Conservation (phyloP, 306 rosid genomes). For the Potentilla sterilis region DNA sequence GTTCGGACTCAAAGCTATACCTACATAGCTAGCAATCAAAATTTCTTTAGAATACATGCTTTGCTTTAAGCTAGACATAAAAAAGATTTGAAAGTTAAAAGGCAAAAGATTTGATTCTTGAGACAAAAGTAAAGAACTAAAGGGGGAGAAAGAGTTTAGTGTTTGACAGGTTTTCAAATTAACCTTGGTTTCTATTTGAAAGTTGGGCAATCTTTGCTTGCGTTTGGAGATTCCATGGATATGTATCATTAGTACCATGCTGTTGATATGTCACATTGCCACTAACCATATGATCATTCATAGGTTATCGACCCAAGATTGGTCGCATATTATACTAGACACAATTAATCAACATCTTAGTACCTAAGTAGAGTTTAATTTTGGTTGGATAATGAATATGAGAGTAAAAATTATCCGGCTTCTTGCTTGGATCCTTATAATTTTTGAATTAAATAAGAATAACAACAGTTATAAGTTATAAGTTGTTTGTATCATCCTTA, state of each 20-base stretch:
- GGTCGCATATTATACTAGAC: not conserved
- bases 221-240: not conserved
- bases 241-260: not conserved
- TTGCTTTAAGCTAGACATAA: not conserved
- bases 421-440: too few species aligned
- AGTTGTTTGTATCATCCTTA: too few species aligned
- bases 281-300: not conserved
- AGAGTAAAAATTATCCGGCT: too few species aligned
- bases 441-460: too few species aligned
- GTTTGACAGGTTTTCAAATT: conserved; percentile 6
- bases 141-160: not conserved
- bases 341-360: too few species aligned
- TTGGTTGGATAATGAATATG: too few species aligned
- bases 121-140: not conserved
- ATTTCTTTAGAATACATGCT: not conserved
- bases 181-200: not conserved
- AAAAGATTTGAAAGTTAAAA: not conserved
- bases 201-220: not conserved
- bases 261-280: conserved; percentile 5
- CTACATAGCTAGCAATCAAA: not conserved
- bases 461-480: too few species aligned
- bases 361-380: too few species aligned
- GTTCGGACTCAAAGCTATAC: not conserved
- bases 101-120: conserved; percentile 5
- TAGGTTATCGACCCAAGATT: not conserved